Conservation (phyloP, 495 filamentous ascomycete species). For the Paragyromitra xinjiangensis region DNA sequence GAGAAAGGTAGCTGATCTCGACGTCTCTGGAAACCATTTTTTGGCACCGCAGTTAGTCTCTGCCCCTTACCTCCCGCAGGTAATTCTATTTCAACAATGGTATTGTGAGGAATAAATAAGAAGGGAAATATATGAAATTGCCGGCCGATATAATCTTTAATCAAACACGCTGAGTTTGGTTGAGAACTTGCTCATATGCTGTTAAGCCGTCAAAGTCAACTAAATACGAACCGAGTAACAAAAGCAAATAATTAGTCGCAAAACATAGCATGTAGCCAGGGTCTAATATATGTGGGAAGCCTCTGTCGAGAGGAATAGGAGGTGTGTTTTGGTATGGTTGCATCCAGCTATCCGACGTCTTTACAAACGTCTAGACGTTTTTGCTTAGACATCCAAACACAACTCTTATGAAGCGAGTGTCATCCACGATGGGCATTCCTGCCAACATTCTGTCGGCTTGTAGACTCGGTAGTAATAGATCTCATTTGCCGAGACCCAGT, state of each 20-base stretch:
- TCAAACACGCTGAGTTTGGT: background rate
- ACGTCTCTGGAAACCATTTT: background rate
- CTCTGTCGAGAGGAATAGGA: background rate
- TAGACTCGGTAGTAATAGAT: background rate
- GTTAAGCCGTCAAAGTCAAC: background rate
- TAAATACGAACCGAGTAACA: background rate
- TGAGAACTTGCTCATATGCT: background rate
- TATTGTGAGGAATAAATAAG: background rate
- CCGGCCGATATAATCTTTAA: background rate
- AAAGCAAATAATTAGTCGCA: background rate
- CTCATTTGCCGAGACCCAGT: background rate
- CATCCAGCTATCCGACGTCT: background rate
- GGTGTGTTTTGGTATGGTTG: background rate
- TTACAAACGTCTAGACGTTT: background rate
- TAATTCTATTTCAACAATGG: background rate
- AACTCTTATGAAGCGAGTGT: background rate
- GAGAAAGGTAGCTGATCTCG: background rate
- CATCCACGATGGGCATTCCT: background rate
- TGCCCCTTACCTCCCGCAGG: background rate
- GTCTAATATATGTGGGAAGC: background rate
- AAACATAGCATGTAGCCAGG: background rate
- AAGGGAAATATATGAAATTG: background rate
- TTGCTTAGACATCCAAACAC: background rate
- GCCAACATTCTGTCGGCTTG: background rate
- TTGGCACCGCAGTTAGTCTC: constrained; percentile 4